These are phyloP conservation scores for Plantago major DNA, from an alignment of 257 asterid species.

Conservation along the genomic window DNA sequence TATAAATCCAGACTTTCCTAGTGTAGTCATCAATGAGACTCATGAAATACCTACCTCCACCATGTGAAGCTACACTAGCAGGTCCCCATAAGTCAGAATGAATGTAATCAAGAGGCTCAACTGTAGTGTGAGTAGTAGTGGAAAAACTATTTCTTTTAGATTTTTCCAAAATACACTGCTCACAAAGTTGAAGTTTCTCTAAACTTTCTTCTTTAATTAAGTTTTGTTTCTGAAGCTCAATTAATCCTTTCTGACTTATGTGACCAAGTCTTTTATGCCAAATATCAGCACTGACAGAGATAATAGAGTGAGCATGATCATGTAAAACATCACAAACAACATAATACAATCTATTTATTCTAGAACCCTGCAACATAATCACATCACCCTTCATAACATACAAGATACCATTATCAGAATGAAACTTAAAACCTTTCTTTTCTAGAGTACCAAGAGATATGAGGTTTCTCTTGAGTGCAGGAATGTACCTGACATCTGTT, in stretches of 20 bases:
- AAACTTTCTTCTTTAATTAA: neutral
- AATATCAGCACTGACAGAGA: neutral
- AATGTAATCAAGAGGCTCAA: neutral
- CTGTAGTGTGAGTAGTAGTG: neutral
- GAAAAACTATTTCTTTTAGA: neutral
- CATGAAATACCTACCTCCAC: neutral
- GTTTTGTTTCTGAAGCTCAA: neutral
- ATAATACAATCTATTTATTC: neutral
- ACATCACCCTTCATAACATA: neutral
- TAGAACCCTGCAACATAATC: neutral
- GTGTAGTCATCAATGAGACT: neutral
- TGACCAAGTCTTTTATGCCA: constrained; percentile 1
- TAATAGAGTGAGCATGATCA: neutral
- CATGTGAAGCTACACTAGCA: no score
- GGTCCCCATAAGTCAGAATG: constrained; percentile 1
- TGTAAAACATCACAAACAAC: neutral
- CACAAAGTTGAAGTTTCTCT: neutral
- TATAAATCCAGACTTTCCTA: neutral
- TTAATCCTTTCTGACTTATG: neutral
- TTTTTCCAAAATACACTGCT: neutral
- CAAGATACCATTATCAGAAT: neutral
- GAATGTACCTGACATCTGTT: neutral
- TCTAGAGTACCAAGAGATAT: neutral
- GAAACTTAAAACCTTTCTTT: neutral
- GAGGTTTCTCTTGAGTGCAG: neutral